Evolutionary conservation across 495 filamentous ascomycete genomes (phyloP).

Genomic region (Penicillium nucicola): DNA sequence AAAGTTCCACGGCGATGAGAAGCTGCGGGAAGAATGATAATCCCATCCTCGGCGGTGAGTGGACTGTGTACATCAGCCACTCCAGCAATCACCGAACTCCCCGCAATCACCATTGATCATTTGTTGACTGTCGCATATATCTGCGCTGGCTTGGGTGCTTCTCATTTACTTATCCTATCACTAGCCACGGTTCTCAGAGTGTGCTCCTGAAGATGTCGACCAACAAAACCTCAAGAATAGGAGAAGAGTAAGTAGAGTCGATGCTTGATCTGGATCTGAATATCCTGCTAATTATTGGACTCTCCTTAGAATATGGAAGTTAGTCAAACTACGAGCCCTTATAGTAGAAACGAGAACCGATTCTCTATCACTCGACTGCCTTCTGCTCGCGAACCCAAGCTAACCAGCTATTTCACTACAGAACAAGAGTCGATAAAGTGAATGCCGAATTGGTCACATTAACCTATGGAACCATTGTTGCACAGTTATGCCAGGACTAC

Average conservation of each 20-base stretch:
- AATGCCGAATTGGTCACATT: conserved; percentile 94
- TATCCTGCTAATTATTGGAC: conserved; percentile 25
- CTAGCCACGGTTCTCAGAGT: not conserved
- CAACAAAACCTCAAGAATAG: conserved; percentile 81
- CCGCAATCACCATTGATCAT: conserved; percentile 20
- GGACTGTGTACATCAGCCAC: conserved; percentile 17
- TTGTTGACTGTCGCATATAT: conserved; percentile 11
- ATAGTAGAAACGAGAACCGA: not conserved
- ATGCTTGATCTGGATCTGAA: conserved; percentile 12
- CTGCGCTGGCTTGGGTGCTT: not conserved
- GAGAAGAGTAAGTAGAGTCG: conserved; percentile 81
- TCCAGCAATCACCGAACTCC: conserved; percentile 19
- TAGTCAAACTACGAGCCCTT: conserved; percentile 43
- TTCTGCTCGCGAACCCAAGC: conserved; percentile 1
- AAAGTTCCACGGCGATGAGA: conserved; percentile 18
- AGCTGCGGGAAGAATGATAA: conserved; percentile 32
- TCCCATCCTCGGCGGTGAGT: conserved; percentile 20
- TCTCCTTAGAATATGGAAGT: conserved; percentile 88
- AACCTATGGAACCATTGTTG: conserved; percentile 96
- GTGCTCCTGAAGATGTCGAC: conserved; percentile 55
- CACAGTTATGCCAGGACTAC: conserved; percentile 93
- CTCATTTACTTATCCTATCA: not conserved
- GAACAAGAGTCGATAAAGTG: conserved; percentile 66
- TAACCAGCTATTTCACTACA: conserved; percentile 19
- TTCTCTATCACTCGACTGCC: not conserved